These are phyloP conservation scores for Geosmithia putterillii DNA, from an alignment of 2,329 filamentous ascomycete species.

Conservation along the genomic window DNA sequence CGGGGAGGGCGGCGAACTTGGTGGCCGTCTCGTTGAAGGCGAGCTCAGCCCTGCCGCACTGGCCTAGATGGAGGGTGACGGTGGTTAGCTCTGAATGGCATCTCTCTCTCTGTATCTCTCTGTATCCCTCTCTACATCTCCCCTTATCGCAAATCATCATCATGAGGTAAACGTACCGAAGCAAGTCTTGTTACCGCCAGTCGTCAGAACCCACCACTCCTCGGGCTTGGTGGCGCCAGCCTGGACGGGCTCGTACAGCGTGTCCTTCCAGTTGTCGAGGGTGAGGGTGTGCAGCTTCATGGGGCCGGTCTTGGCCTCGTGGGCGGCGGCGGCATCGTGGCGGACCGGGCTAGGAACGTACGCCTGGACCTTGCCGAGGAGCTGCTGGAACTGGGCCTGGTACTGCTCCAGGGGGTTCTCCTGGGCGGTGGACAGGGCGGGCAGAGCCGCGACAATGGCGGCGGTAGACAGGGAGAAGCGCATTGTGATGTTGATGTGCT, in stretches of 20 bases:
- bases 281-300: conserved; percentile 41
- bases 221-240: conserved; percentile 49
- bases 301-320: conserved; percentile 24
- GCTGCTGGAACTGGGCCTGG: conserved; percentile 50
- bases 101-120: too few relatives aligned
- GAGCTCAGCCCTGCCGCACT: conserved; percentile 50
- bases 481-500: conserved; percentile 31
- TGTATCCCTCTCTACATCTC: too few relatives aligned
- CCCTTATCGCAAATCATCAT: too few relatives aligned
- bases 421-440: conserved; percentile 41
- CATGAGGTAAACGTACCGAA: conserved; percentile 39
- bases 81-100: background rate
- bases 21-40: conserved; percentile 56
- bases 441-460: conserved; percentile 41
- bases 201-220: conserved; percentile 66
- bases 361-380: conserved; percentile 47
- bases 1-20: conserved; percentile 48
- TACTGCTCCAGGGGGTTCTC: conserved; percentile 41
- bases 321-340: conserved; percentile 26
- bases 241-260: conserved; percentile 50
- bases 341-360: conserved; percentile 36
- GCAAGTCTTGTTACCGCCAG: conserved; percentile 69
- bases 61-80: conserved; percentile 31
- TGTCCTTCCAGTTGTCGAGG: conserved; percentile 58
- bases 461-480: conserved; percentile 41